phyloP scores from a whole-genome alignment of 2,329 filamentous ascomycete genomes.

The Periconia macrospinosa region DNA sequence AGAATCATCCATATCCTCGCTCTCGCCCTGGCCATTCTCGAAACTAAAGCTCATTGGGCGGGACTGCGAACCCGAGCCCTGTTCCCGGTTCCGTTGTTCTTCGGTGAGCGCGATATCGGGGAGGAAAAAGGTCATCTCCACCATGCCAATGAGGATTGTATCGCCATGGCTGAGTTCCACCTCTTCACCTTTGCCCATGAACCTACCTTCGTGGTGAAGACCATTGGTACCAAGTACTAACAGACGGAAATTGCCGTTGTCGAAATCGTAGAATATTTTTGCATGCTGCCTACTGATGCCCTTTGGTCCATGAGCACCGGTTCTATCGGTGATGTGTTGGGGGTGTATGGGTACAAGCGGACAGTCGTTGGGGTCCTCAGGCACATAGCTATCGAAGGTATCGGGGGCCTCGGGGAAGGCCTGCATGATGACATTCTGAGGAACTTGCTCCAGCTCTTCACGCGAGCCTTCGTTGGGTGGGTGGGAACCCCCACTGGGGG shows the following conservation, averaged over 20 bases:
- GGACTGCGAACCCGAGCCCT: slow-evolving; percentile 49
- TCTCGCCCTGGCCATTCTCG: slow-evolving; percentile 62
- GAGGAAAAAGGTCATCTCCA: slow-evolving; percentile 69
- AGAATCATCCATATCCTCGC: slow-evolving; percentile 42
- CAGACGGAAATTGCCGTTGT: slow-evolving; percentile 66
- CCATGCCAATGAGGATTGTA: slow-evolving; percentile 71
- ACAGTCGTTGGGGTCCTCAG: slow-evolving; percentile 61
- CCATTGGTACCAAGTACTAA: slow-evolving; percentile 66
- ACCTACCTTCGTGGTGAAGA: slow-evolving; percentile 51
- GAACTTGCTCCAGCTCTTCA: slow-evolving; percentile 31
- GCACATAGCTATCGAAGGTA: slow-evolving; percentile 62
- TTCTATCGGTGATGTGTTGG: slow-evolving; percentile 39
- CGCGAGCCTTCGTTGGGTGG: slow-evolving; percentile 36
- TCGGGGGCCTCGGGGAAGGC: slow-evolving; percentile 37
- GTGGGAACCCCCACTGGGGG: slow-evolving; percentile 53
- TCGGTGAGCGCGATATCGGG: slow-evolving; percentile 56
- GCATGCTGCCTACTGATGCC: slow-evolving; percentile 75
- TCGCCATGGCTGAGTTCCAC: slow-evolving; percentile 64
- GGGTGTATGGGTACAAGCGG: slow-evolving; percentile 75
- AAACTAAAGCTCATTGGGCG: slow-evolving; percentile 74
- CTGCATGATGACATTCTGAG: slow-evolving; percentile 40
- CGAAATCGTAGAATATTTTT: slow-evolving; percentile 70
- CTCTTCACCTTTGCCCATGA: slow-evolving; percentile 18
- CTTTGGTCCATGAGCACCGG: slow-evolving; percentile 65
- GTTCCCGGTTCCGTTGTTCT: slow-evolving; percentile 53